Evolutionary conservation across 768 basidiomycete genomes (phyloP).

Genomic region (Kwoniella newhampshirensis): DNA sequence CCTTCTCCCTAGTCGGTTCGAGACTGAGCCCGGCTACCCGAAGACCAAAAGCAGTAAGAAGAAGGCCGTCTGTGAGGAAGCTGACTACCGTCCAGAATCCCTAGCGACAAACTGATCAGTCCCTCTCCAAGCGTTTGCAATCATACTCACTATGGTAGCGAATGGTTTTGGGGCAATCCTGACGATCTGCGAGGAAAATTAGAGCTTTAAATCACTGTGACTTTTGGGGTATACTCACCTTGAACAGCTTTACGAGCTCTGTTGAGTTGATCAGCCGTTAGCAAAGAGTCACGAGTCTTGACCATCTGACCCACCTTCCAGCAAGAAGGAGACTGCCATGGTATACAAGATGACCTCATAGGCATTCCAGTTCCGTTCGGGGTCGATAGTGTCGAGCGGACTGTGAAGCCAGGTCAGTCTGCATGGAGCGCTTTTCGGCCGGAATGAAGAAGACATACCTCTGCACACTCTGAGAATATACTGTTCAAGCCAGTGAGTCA

Average conservation of each 20-base stretch:
- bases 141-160: slow-evolving; percentile 59
- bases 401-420: slow-evolving; percentile 70
- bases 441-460: slow-evolving; percentile 22
- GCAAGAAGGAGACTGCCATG: slow-evolving; percentile 70
- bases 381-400: slow-evolving; percentile 71
- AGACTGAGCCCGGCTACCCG: slow-evolving; percentile 63
- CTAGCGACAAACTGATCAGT: not conserved
- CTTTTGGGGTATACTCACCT: slow-evolving; percentile 54
- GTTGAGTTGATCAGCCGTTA: not conserved
- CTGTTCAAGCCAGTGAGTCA: slow-evolving; percentile 15
- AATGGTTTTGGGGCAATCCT: slow-evolving; percentile 63
- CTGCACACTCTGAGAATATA: slow-evolving; percentile 47
- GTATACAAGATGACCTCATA: slow-evolving; percentile 81
- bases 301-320: slow-evolving; percentile 65
- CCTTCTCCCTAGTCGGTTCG: slow-evolving; percentile 49
- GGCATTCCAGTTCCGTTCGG: slow-evolving; percentile 63
- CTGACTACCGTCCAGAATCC: slow-evolving; percentile 57
- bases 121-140: slow-evolving; percentile 26
- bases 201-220: not conserved
- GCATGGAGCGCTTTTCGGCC: not conserved
- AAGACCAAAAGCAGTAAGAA: slow-evolving; percentile 71
- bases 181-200: slow-evolving; percentile 57
- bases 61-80: slow-evolving; percentile 69
- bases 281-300: not conserved
- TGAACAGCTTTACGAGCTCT: slow-evolving; percentile 57